Conservation (phyloP, 2,329 filamentous ascomycete species). For the Xylariomycetidae sp. region DNA sequence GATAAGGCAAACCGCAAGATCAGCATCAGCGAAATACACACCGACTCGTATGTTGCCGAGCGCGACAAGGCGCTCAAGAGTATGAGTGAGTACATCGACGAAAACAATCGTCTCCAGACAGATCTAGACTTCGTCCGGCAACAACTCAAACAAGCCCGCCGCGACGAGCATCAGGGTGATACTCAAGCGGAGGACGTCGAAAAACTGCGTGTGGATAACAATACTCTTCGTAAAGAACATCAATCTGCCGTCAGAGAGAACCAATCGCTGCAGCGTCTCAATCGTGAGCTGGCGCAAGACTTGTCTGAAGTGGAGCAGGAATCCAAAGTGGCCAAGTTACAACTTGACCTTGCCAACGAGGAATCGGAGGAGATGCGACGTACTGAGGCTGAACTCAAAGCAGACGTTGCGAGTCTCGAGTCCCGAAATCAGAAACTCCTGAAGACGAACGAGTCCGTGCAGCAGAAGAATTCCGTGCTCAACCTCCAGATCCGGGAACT, state of each 20-base stretch:
- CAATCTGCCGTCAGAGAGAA: conserved; percentile 33
- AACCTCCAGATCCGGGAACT: conserved; percentile 41
- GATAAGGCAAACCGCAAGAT: conserved; percentile 60
- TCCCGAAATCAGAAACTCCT: conserved; percentile 24
- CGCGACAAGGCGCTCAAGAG: conserved; percentile 61
- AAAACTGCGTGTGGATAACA: conserved; percentile 28
- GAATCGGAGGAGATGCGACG: conserved; percentile 31
- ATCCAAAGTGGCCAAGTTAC: conserved; percentile 14
- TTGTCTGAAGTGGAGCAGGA: conserved; percentile 40
- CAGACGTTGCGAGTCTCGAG: neutral
- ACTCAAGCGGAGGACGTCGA: no score
- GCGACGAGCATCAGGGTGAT: neutral
- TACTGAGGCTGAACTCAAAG: neutral
- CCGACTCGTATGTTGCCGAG: conserved; percentile 58
- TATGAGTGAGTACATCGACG: conserved; percentile 47
- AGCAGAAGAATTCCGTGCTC: conserved; percentile 41
- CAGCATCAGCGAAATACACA: conserved; percentile 58
- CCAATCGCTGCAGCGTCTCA: conserved; percentile 37
- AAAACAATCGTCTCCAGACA: conserved; percentile 40
- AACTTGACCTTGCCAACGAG: conserved; percentile 34
- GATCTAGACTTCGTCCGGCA: conserved; percentile 38
- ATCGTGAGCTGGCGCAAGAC: conserved; percentile 36
- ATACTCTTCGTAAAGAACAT: neutral
- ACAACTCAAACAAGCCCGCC: conserved; percentile 31
- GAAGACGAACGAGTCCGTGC: conserved; percentile 35